Conservation (phyloP, 306 rosid species). For the Morella rubra region DNA sequence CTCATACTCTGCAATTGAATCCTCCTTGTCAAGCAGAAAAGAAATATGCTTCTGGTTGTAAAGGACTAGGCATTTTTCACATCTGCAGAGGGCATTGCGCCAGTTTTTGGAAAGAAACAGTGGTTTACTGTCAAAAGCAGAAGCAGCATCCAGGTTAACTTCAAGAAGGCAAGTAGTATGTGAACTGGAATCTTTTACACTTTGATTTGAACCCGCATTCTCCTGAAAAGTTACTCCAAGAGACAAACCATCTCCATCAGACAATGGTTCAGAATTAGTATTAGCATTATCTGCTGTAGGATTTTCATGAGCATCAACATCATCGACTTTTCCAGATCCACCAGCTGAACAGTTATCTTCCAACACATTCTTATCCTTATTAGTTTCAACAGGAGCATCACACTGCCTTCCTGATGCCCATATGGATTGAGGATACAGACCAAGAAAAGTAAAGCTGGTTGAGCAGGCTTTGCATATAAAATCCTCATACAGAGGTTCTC, state of each 20-base stretch:
- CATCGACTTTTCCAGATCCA: slow-evolving; percentile 45
- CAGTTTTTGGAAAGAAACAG: slow-evolving; percentile 86
- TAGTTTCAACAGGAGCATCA: slow-evolving; percentile 32
- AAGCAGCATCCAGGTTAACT: slow-evolving; percentile 45
- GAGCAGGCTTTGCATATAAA: slow-evolving; percentile 84
- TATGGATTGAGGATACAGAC: slow-evolving; percentile 59
- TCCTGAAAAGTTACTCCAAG: slow-evolving; percentile 40
- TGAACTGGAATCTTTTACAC: slow-evolving; percentile 29
- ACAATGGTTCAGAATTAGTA: slow-evolving; percentile 41
- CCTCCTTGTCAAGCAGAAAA: slow-evolving; percentile 84
- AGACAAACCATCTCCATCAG: slow-evolving; percentile 34
- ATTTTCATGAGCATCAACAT: slow-evolving; percentile 26
- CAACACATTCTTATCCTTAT: slow-evolving; percentile 61
- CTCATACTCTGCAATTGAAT: slow-evolving; percentile 86
- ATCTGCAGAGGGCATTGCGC: slow-evolving; percentile 82
- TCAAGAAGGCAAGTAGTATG: slow-evolving; percentile 58
- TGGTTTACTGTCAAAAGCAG: slow-evolving; percentile 49
- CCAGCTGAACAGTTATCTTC: slow-evolving; percentile 46
- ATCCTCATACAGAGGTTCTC: slow-evolving; percentile 85
- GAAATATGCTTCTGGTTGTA: slow-evolving; percentile 57
- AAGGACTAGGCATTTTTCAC: slow-evolving; percentile 55
- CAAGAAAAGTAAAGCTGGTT: slow-evolving; percentile 60
- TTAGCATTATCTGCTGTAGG: slow-evolving; percentile 27
- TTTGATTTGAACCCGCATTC: slow-evolving; percentile 23
- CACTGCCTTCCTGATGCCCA: slow-evolving; percentile 54